phyloP scores from a whole-genome alignment of 306 rosid genomes.

The Calophaca sinica region DNA sequence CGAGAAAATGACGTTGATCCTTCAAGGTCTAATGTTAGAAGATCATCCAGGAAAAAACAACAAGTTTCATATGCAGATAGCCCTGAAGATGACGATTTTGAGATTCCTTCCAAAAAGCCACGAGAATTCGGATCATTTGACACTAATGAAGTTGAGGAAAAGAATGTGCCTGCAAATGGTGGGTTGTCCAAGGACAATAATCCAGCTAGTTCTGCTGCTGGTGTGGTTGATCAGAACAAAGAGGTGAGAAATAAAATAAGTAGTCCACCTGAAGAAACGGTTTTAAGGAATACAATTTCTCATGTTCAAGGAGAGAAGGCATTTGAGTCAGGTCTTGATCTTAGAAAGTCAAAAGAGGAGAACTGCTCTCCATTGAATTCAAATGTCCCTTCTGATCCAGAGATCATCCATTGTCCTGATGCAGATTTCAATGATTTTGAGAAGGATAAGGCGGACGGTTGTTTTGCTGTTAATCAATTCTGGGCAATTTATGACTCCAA shows the following conservation, averaged over 20 bases:
- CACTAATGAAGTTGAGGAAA: slow-evolving; percentile 46
- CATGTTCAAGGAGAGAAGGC: slow-evolving; percentile 43
- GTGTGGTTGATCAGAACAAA: slow-evolving; percentile 27
- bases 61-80: slow-evolving; percentile 55
- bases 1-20: slow-evolving; percentile 48
- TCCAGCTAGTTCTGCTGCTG: slow-evolving; percentile 42
- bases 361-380: slow-evolving; percentile 43
- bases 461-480: slow-evolving; percentile 65
- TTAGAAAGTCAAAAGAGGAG: slow-evolving; percentile 36
- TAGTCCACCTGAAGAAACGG: slow-evolving; percentile 48
- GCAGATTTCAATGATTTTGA: slow-evolving; percentile 80
- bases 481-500: slow-evolving; percentile 80
- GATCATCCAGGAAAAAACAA: slow-evolving; percentile 69
- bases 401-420: slow-evolving; percentile 55
- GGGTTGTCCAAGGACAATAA: slow-evolving; percentile 39
- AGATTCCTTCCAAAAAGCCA: slow-evolving; percentile 54
- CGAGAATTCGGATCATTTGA: slow-evolving; percentile 43
- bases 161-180: slow-evolving; percentile 43
- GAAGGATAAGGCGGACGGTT: slow-evolving; percentile 50
- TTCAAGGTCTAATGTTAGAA: slow-evolving; percentile 53
- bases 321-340: slow-evolving; percentile 45
- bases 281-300: slow-evolving; percentile 39
- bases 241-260: slow-evolving; percentile 38
- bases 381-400: slow-evolving; percentile 39
- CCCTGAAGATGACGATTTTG: slow-evolving; percentile 46